These are phyloP conservation scores for Papiliotrema fonsecae DNA, from an alignment of 1,284 basidiomycete genomes.

Conservation along the genomic window DNA sequence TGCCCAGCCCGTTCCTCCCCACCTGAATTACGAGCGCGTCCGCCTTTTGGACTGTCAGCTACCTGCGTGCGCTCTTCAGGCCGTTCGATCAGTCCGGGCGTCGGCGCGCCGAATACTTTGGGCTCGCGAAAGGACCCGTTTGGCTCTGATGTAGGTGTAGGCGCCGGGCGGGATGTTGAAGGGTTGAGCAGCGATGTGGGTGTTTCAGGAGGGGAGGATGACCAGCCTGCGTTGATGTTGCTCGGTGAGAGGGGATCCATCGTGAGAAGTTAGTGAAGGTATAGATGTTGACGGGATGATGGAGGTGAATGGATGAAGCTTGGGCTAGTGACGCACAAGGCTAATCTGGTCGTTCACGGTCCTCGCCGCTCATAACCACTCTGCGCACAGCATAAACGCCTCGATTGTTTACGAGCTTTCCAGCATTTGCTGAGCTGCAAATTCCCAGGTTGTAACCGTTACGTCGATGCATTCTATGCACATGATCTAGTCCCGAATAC, in stretches of 20 bases:
- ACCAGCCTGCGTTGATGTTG: conserved; percentile 3
- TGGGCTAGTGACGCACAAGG: background rate
- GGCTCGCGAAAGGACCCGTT: conserved; percentile 26
- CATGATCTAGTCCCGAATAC: background rate
- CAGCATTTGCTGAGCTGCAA: too few species aligned
- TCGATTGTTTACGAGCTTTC: too few species aligned
- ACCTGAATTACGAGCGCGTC: too few species aligned
- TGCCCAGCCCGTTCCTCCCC: too few species aligned
- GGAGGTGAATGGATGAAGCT: background rate
- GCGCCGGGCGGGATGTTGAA: conserved; percentile 4
- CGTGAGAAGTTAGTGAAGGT: background rate
- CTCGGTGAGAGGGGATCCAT: conserved; percentile 10
- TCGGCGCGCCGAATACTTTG: conserved; percentile 41
- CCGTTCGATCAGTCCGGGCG: conserved; percentile 25
- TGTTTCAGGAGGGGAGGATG: background rate
- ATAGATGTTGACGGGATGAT: background rate
- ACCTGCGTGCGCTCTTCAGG: too few species aligned
- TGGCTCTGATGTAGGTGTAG: background rate
- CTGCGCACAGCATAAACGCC: too few species aligned
- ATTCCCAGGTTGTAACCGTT: too few species aligned
- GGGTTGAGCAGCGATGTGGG: conserved; percentile 5
- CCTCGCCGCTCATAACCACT: too few species aligned
- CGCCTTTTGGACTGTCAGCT: too few species aligned
- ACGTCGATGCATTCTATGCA: background rate
- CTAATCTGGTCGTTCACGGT: too few species aligned